Evolutionary conservation across 2,329 filamentous ascomycete genomes (phyloP).

Genomic region (Fusarium sp.): DNA sequence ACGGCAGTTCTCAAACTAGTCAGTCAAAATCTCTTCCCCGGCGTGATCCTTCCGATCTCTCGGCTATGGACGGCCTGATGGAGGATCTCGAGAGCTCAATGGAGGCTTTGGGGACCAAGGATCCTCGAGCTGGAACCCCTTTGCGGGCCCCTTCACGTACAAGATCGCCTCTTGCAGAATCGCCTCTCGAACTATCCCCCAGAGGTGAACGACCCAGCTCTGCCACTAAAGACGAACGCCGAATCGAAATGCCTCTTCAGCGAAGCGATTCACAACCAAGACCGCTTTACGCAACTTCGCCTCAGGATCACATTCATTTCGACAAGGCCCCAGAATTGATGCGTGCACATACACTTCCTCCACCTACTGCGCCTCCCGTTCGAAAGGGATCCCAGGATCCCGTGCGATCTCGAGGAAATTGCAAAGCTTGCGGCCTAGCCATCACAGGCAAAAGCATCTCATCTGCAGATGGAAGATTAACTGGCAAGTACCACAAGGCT

Average conservation of each 20-base stretch:
- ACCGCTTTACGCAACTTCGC: slow-evolving; percentile 29
- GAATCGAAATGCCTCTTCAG: slow-evolving; percentile 17
- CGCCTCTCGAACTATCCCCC: slow-evolving; percentile 42
- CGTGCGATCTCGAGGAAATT: slow-evolving; percentile 72
- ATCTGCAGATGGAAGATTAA: slow-evolving; percentile 89
- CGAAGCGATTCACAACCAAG: slow-evolving; percentile 19
- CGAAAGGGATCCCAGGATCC: slow-evolving; percentile 52
- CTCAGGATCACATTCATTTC: slow-evolving; percentile 22
- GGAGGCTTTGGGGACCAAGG: slow-evolving; percentile 44
- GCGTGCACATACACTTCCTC: slow-evolving; percentile 7
- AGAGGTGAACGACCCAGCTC: slow-evolving; percentile 29
- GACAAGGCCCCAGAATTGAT: slow-evolving; percentile 21
- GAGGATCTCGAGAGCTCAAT: slow-evolving; percentile 65
- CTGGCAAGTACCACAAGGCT: slow-evolving; percentile 91
- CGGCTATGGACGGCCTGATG: slow-evolving; percentile 63
- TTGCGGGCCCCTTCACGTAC: slow-evolving; percentile 39
- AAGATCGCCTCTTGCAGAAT: slow-evolving; percentile 41
- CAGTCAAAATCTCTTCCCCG: slow-evolving; percentile 46
- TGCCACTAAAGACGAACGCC: slow-evolving; percentile 34
- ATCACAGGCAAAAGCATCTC: slow-evolving; percentile 95
- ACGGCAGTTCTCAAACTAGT: slow-evolving; percentile 67
- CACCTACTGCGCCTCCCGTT: slow-evolving; percentile 33
- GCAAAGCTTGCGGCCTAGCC: slow-evolving; percentile 79
- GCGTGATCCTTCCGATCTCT: slow-evolving; percentile 54
- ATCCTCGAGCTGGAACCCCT: slow-evolving; percentile 48